A percentile compares a stretch with the other conserved stretches of the same genome.
phyloP scores from a whole-genome alignment of 2,329 filamentous ascomycete species.

The Phyllosticta paracitricarpa region DNA sequence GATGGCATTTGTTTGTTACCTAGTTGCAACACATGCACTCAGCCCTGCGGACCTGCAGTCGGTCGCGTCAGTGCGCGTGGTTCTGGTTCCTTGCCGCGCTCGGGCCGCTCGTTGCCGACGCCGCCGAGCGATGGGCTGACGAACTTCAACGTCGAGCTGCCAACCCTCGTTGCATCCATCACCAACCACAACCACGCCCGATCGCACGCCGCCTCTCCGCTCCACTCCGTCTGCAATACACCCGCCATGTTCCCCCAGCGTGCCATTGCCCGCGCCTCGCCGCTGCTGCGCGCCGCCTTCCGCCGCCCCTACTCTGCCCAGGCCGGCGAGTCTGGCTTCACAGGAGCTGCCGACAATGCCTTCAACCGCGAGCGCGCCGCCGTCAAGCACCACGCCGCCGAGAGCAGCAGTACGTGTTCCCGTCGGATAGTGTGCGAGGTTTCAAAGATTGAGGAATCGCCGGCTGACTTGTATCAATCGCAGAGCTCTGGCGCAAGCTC shows the following conservation, averaged over 20 bases:
- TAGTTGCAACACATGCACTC: not conserved
- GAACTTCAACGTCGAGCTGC: conserved; percentile 5
- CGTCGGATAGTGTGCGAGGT: not conserved
- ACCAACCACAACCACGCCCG: not conserved
- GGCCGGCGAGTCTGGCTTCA: conserved; percentile 39
- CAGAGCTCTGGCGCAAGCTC: conserved; percentile 92
- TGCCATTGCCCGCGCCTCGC: conserved; percentile 24
- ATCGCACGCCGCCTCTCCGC: not conserved
- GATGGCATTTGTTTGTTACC: too few relatives aligned
- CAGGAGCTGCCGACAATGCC: conserved; percentile 65
- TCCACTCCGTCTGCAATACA: conserved; percentile 18
- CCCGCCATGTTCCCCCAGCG: conserved; percentile 9
- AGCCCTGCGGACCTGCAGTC: not conserved
- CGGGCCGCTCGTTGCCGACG: not conserved
- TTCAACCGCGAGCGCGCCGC: conserved; percentile 88
- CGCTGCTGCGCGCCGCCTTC: conserved; percentile 43
- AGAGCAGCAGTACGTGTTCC: conserved; percentile 61
- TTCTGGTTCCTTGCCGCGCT: too few relatives aligned
- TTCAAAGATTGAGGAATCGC: not conserved
- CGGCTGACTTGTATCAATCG: not conserved
- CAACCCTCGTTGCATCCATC: not conserved
- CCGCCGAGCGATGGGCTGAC: not conserved
- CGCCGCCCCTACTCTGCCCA: conserved; percentile 60
- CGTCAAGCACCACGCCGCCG: conserved; percentile 81
- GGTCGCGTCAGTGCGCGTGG: not conserved